A percentile compares a stretch with the other conserved stretches of the same genome.
phyloP scores from a whole-genome alignment of 805 yeast genomes.

The Metschnikowia hibisci region DNA sequence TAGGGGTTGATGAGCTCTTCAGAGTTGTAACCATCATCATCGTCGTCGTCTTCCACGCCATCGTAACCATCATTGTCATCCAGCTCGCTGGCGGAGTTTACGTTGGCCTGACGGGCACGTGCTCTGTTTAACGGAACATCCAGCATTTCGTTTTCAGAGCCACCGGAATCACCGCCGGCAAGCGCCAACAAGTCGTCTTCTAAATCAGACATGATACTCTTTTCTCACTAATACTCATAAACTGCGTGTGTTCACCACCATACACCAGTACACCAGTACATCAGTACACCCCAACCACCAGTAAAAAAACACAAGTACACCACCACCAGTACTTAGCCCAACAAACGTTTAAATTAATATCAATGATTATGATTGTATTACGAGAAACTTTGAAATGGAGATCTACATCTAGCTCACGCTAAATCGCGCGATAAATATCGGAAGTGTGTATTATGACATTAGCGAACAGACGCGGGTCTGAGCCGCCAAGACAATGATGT shows the following conservation, averaged over 20 bases:
- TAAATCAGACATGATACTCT: slow-evolving; percentile 61
- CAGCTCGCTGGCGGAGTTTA: slow-evolving; percentile 14
- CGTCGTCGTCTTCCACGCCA: slow-evolving; percentile 17
- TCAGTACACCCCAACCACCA: too few relatives aligned
- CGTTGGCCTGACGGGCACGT: slow-evolving; percentile 14
- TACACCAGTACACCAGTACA: slow-evolving; percentile 9
- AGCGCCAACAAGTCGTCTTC: slow-evolving; percentile 95
- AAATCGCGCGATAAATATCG: background rate
- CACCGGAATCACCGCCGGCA: slow-evolving; percentile 57
- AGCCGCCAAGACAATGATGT: slow-evolving; percentile 1
- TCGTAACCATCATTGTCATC: slow-evolving; percentile 23
- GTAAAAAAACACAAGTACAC: too few relatives aligned
- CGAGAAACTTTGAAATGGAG: too few relatives aligned
- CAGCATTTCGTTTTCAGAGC: slow-evolving; percentile 41
- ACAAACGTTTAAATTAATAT: too few relatives aligned
- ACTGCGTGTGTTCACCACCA: background rate
- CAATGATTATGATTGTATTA: too few relatives aligned
- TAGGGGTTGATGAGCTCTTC: slow-evolving; percentile 62
- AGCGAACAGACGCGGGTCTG: slow-evolving; percentile 6
- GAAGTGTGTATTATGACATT: slow-evolving; percentile 17
- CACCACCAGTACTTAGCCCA: too few relatives aligned
- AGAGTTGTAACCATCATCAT: slow-evolving; percentile 26
- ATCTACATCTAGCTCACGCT: too few relatives aligned
- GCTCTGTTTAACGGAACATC: slow-evolving; percentile 30
- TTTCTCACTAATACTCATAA: background rate